Base-by-base conservation (phyloP, 768 basidiomycete species). In the Lentinula detonsa region DNA sequence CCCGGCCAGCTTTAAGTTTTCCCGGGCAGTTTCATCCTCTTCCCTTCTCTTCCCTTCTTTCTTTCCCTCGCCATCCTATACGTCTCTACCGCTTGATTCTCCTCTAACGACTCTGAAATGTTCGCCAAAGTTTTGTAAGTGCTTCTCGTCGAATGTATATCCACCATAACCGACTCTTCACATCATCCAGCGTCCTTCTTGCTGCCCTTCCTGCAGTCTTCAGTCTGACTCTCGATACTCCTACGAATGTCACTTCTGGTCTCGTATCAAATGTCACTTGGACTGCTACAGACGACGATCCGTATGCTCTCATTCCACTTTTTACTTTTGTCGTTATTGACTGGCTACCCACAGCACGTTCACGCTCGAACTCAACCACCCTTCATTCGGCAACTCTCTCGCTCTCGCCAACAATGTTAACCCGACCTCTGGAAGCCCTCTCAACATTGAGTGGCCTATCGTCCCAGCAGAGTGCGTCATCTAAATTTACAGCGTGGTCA, bases 231-330 rank as follows among this genome's bases (percentile, higher is more conserved):
- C 43, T 59, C 31, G 34, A 59, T 18, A 37, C 57, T 8, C 57
- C 57, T 10, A 37, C 57, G 4, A 59, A 59, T n/a, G 57, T 59
- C 15, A 59, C 57, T 15, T 59, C 57, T 59, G 57, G 57, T 13
- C 33, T 46, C 7, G 35, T 31, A 8, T 34, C 57, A 1, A 15
- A 34, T 35, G 37, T 59, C 16, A 59, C 33, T 13, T 59, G 57
- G 57, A 49, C 15, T 13, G 15, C 57, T 23, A 49, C 46, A 10
- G 46, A 49, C 11, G 23, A 0, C 21, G 57, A 59, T 45, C 43
- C 45, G 57, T 59, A 59, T n/a, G 57, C 49, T 46, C 4, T 15
- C 10, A 33, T 15, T 16, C 5, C 21, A 6, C 4, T 45, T 9
- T 33, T 31, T 5, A n/a, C 42, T 7, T 4, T 33, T 23, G 15